Evolutionary conservation across 768 basidiomycete genomes (phyloP).

Genomic region (Strobilomyces echinocephalus): DNA sequence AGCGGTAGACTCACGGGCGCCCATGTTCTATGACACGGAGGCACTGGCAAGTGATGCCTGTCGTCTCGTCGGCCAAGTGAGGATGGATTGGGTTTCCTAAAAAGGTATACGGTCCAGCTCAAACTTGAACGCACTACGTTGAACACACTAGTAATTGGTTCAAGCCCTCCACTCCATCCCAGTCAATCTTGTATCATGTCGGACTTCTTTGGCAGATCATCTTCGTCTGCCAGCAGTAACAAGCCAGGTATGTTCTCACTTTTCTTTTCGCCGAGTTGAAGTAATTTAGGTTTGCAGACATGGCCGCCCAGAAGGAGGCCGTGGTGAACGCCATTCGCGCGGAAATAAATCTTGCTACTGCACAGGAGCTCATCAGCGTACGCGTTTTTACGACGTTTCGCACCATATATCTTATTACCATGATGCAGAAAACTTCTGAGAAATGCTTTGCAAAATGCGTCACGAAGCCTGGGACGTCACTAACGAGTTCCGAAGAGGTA

Average conservation of each 20-base stretch:
- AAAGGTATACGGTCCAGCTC: constrained; percentile 6
- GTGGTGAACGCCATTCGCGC: constrained; percentile 60
- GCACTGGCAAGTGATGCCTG: background rate
- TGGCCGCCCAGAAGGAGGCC: constrained; percentile 36
- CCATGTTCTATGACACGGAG: constrained; percentile 41
- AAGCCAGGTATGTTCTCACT: constrained; percentile 23
- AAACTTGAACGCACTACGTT: background rate
- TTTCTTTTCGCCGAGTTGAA: background rate
- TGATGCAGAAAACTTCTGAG: constrained; percentile 66
- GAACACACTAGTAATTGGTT: background rate
- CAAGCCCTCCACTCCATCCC: background rate
- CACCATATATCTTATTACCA: background rate
- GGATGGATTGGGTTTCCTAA: constrained; percentile 3
- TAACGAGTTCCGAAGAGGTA: constrained; percentile 73
- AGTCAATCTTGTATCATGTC: constrained; percentile 35
- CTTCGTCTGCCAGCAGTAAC: constrained; percentile 29
- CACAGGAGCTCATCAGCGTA: constrained; percentile 79
- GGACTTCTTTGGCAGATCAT: constrained; percentile 46
- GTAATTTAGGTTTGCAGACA: constrained; percentile 22
- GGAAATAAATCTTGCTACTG: constrained; percentile 70
- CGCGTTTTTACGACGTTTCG: background rate
- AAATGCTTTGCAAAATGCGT: constrained; percentile 77
- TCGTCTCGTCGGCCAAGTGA: background rate
- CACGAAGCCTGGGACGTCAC: constrained; percentile 64
- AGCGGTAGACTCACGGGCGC: constrained; percentile 60